Base-by-base conservation (phyloP, 345 rosid genomes). In the Aquilaria malaccensis region DNA sequence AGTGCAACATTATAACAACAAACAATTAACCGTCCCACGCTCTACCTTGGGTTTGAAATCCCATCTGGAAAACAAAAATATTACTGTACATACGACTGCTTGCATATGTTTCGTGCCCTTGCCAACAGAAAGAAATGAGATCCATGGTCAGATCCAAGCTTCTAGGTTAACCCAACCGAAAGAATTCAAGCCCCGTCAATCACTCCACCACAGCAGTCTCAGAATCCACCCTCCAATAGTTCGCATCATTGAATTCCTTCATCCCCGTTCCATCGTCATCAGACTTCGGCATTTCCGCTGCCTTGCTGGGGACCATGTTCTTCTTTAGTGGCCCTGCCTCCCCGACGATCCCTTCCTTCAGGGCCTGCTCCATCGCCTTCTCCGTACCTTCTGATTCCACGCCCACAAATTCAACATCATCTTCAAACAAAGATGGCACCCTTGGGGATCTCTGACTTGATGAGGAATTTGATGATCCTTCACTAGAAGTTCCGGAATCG, bases 381-480 rank as follows among this genome's bases (percentile, higher is more conserved):
- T 86, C 95, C 1, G 95, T 85, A 14, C 96, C 96, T 82, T 88
- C 91, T 52, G 80, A 57, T 71, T 90, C 97, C 58, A 90, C 91
- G 2, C 99, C 99, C 7, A 90, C 95, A 67, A 88, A 90, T 71
- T 94, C 99, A 50, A 90, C 93, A 68, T 94, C 99, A 75, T 90
- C 97, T 67, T 90, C 99, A n/a, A 94, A 90, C 65, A 94, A 67
- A 50, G 95, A 84, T 13, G 82, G 82, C 4, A 74, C 75, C 2
- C 83, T 52, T 9, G 79, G 62, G 50, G 92, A 75, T 72, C 60
- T 77, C 55, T 72, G 67, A 66, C 75, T 66, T 56, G 68, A 43
- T 29, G 68, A 77, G 11, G 76, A 76, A 69, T 77, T 68, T 30
- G n/a, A 72, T 14, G 80, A 71, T 58, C 76, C 80, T 50, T 76